A percentile compares a stretch with the other conserved stretches of the same genome.
phyloP scores from a whole-genome alignment of 228 moss, liverwort and hornwort species.

The Sphagnum magellanicum region DNA sequence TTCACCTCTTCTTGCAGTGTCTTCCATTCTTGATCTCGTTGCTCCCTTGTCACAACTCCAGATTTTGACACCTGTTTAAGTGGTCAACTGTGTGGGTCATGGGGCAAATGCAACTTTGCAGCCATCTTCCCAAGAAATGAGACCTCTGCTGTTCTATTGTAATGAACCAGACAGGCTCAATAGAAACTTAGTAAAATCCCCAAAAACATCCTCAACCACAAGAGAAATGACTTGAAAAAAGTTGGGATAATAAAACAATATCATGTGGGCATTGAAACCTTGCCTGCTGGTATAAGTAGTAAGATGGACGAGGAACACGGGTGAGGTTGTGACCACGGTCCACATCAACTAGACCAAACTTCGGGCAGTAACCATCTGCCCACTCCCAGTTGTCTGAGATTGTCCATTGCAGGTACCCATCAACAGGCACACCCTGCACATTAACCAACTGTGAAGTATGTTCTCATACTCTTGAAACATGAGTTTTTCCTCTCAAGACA shows the following conservation, averaged over 20 bases:
- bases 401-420: conserved; percentile 90
- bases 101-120: neutral
- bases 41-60: conserved; percentile 37
- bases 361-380: conserved; percentile 95
- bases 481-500: neutral
- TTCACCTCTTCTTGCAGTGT: conserved; percentile 56
- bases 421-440: conserved; percentile 74
- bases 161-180: neutral
- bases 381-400: conserved; percentile 96
- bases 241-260: neutral
- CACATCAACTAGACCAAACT: conserved; percentile 77
- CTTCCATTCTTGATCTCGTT: conserved; percentile 69
- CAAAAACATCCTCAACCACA: neutral
- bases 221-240: neutral
- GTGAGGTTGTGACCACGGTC: conserved; percentile 50
- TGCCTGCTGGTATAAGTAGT: conserved; percentile 74
- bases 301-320: conserved; percentile 68
- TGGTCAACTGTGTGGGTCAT: neutral
- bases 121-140: neutral
- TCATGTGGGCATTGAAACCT: neutral
- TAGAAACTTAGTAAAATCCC: neutral
- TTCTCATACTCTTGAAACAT: neutral
- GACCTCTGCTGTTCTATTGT: neutral
- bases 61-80: conserved; percentile 43
- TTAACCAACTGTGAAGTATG: neutral